phyloP scores from a whole-genome alignment of 306 rosid species.

The Astragalus glycyphyllos region DNA sequence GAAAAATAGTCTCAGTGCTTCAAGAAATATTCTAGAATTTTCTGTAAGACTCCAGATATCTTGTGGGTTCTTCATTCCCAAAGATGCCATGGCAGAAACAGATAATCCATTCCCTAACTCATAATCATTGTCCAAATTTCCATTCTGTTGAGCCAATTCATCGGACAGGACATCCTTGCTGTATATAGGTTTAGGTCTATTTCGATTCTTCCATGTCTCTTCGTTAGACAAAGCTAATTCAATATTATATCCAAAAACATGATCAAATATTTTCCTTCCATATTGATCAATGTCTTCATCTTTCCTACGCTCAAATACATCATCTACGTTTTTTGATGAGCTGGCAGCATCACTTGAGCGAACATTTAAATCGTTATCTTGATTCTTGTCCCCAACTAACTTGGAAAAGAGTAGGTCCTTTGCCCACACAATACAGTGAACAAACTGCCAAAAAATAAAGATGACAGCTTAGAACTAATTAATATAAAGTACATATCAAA shows the following conservation, averaged over 20 bases:
- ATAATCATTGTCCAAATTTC: constrained; percentile 56
- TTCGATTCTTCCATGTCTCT: constrained; percentile 97
- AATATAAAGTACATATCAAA: constrained; percentile 13
- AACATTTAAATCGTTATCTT: constrained; percentile 88
- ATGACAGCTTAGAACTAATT: constrained; percentile 18
- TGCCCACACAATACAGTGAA: constrained; percentile 99
- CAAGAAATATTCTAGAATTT: constrained; percentile 80
- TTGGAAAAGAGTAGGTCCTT: constrained; percentile 92
- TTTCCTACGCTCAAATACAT: constrained; percentile 78
- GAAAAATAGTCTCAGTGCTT: constrained; percentile 81
- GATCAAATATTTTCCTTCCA: constrained; percentile 92
- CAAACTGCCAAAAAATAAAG: constrained; percentile 65
- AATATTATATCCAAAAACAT: constrained; percentile 95
- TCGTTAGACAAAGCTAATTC: constrained; percentile 88
- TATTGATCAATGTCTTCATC: constrained; percentile 87
- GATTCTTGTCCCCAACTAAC: constrained; percentile 94
- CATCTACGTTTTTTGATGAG: constrained; percentile 77
- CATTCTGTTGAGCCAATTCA: constrained; percentile 71
- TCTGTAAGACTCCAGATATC: constrained; percentile 93
- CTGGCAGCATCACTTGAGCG: constrained; percentile 84
- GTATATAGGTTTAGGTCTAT: constrained; percentile 84
- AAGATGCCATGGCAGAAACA: constrained; percentile 85
- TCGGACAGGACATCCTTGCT: constrained; percentile 69
- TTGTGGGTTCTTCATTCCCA: constrained; percentile 98
- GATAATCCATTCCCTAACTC: constrained; percentile 54